Percentiles rank a stretch among this genome's conserved stretches.
These are phyloP conservation scores for Nemania diffusa DNA, from an alignment of 2,329 filamentous ascomycete genomes.

Conservation along the genomic window DNA sequence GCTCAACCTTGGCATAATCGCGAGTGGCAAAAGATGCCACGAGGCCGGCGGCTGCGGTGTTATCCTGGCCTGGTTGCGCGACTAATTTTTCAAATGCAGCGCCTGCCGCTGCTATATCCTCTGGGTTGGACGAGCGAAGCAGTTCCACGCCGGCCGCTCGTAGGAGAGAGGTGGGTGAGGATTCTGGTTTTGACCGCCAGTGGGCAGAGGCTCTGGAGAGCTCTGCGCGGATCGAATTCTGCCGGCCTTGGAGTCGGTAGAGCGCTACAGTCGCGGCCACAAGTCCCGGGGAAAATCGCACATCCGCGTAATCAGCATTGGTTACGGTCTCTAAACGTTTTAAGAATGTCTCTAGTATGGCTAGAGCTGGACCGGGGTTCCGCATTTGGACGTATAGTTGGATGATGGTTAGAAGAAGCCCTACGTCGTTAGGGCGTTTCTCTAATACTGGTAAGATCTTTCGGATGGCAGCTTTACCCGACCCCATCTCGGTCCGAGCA, in stretches of 20 bases:
- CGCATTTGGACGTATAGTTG: conserved; percentile 81
- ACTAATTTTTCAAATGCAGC: conserved; percentile 82
- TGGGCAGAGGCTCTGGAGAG: conserved; percentile 82
- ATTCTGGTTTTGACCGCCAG: conserved; percentile 73
- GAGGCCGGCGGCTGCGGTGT: conserved; percentile 80
- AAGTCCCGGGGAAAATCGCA: conserved; percentile 85
- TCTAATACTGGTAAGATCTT: conserved; percentile 75
- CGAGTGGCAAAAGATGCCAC: conserved; percentile 80
- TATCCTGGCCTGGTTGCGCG: conserved; percentile 72
- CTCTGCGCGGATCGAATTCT: conserved; percentile 75
- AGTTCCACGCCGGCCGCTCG: conserved; percentile 85
- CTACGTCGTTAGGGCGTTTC: conserved; percentile 81
- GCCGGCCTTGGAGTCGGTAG: conserved; percentile 80
- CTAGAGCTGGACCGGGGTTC: conserved; percentile 78
- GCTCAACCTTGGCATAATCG: conserved; percentile 65
- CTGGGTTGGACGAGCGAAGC: conserved; percentile 75
- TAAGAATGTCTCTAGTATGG: conserved; percentile 80
- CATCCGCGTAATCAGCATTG: conserved; percentile 68
- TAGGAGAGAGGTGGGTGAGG: conserved; percentile 72
- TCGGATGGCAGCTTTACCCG: conserved; percentile 75
- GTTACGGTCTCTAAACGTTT: conserved; percentile 73
- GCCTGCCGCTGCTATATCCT: conserved; percentile 76
- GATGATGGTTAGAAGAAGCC: conserved; percentile 80
- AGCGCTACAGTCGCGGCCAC: conserved; percentile 83
- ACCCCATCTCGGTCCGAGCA: conserved; percentile 72